A percentile compares a stretch with the other conserved stretches of the same genome.
phyloP scores from a whole-genome alignment of 2,329 filamentous ascomycete genomes.

The Alternaria sp. region DNA sequence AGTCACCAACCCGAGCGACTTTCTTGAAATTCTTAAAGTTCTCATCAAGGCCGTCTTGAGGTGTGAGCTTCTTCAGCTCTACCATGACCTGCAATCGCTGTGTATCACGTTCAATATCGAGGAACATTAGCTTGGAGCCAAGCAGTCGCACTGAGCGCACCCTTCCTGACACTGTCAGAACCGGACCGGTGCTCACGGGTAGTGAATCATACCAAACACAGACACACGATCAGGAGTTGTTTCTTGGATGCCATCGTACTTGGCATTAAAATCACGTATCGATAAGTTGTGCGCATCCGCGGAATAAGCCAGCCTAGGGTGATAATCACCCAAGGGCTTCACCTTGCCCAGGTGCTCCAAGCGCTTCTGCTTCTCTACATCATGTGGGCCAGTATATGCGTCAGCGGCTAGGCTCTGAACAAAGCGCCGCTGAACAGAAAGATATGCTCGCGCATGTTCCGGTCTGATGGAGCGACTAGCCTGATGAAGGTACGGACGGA shows the following conservation, averaged over 20 bases:
- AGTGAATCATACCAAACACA: slow-evolving; percentile 43
- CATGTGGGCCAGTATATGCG: slow-evolving; percentile 43
- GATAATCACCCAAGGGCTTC: slow-evolving; percentile 60
- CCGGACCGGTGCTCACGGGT: background rate
- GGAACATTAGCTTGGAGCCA: slow-evolving; percentile 82
- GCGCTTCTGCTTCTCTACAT: slow-evolving; percentile 61
- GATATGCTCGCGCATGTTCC: slow-evolving; percentile 62
- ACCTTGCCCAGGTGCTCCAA: slow-evolving; percentile 62
- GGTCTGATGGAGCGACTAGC: slow-evolving; percentile 49
- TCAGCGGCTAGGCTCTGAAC: slow-evolving; percentile 29
- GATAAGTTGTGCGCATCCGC: slow-evolving; percentile 29
- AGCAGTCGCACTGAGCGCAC: slow-evolving; percentile 74
- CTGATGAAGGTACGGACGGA: slow-evolving; percentile 64
- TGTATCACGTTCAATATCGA: slow-evolving; percentile 79
- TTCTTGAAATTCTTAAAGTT: slow-evolving; percentile 68
- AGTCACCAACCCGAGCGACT: slow-evolving; percentile 80
- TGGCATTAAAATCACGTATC: slow-evolving; percentile 40
- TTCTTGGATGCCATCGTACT: slow-evolving; percentile 40
- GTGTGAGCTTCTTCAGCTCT: slow-evolving; percentile 65
- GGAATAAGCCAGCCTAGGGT: slow-evolving; percentile 59
- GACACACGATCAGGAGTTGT: slow-evolving; percentile 40
- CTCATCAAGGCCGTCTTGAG: slow-evolving; percentile 49
- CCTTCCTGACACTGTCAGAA: slow-evolving; percentile 67
- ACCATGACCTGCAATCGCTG: slow-evolving; percentile 78
- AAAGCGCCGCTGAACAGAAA: slow-evolving; percentile 49